Evolutionary conservation across 2,329 filamentous ascomycete genomes (phyloP).

Genomic region (Celoporthe dispersa): DNA sequence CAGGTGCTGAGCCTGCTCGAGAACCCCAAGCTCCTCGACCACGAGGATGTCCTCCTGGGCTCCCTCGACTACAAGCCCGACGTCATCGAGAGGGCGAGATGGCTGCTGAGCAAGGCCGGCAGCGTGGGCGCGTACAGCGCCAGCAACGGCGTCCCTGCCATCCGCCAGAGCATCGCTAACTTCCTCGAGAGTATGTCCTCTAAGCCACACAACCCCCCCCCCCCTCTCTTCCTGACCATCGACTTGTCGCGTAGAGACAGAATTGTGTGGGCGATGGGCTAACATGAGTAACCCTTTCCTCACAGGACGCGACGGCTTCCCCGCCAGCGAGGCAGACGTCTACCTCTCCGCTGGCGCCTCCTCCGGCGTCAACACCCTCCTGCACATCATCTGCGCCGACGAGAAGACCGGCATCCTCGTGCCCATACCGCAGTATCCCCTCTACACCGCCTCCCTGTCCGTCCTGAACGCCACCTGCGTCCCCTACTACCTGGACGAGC

Average conservation of each 20-base stretch:
- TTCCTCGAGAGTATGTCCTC: conserved; percentile 79
- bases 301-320: conserved; percentile 81
- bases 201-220: no score
- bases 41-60: conserved; percentile 77
- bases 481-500: conserved; percentile 92
- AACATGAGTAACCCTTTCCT: conserved; percentile 12
- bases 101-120: conserved; percentile 79
- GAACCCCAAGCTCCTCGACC: conserved; percentile 82
- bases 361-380: conserved; percentile 89
- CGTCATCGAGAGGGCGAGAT: conserved; percentile 82
- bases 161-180: conserved; percentile 86
- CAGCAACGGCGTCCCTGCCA: conserved; percentile 83
- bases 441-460: conserved; percentile 92
- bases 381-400: conserved; percentile 83
- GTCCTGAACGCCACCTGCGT: conserved; percentile 85
- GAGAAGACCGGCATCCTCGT: conserved; percentile 83
- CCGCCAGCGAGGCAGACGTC: conserved; percentile 78
- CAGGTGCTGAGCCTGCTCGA: conserved; percentile 93
- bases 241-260: neutral
- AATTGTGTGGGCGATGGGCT: conserved; percentile 20
- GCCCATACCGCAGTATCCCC: conserved; percentile 95
- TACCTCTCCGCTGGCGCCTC: conserved; percentile 93
- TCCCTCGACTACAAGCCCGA: conserved; percentile 86
- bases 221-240: neutral
- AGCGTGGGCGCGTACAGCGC: conserved; percentile 97